Evolutionary conservation across 1,284 basidiomycete species (phyloP), one percentile per base, ranked within the genome.

Genomic region (Moesziomyces antarcticus): DNA sequence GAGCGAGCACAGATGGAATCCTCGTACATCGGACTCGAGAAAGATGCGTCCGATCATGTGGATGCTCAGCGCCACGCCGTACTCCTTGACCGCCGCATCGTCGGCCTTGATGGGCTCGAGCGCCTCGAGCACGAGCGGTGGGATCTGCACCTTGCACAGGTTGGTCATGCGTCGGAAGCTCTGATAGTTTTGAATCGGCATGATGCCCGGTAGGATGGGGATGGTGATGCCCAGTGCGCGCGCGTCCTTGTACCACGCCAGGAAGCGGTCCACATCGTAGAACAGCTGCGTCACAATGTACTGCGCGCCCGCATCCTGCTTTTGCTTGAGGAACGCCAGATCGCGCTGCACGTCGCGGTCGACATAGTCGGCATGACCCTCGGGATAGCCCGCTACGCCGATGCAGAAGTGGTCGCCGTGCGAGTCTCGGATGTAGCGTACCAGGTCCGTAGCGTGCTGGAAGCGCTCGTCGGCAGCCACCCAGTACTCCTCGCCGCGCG

Each of bases 231-330:
- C 96, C 92, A 77, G 56, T 14, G 57, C 48, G 20, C 79, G 54
- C 43, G 79, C 81, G 8, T 55, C 56, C 10, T 58, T 52, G 55
- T 76, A 70, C 72, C 80, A 83, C 5, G 41, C n/a, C 4, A 77
- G 56, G 70, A 81, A 77, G 33, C 53, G 76, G 24, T 93, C 90
- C 37, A 92, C 90, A 78, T 98, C 95, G 86, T 99, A 99, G 85
- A 99, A 99, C 56, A 99, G 88, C 82, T 99, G 97, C 0, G 97
- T 98, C 67, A 99, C 88, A 75, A 99, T 93, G 84, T 95, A 97
- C 72, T 97, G 91, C 1, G 95, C 94, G 5, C 97, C 97, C 0
- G 93, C 94, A 69, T 97, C 92, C 30, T 98, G 90, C 85, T 99
- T 99, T 45, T 88, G 88, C 85, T 94, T 94, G 64, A 99, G 87